Conservation (phyloP, 495 filamentous ascomycete species). For the Corynascus novoguineensis region DNA sequence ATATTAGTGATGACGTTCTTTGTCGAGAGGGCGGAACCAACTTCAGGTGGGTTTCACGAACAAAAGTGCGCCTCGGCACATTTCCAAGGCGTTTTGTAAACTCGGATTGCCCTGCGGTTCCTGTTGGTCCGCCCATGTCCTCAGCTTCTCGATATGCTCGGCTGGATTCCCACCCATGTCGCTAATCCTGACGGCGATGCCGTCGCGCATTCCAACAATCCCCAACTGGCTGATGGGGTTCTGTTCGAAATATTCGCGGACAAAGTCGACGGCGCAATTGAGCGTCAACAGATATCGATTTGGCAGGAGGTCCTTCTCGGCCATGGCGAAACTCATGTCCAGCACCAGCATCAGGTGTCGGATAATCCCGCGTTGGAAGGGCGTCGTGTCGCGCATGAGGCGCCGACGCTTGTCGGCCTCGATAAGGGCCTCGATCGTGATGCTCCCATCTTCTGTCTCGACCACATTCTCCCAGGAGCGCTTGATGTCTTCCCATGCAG, state of each 20-base stretch:
- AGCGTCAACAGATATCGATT: slow-evolving; percentile 77
- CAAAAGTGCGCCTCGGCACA: slow-evolving; percentile 85
- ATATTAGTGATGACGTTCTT: not conserved
- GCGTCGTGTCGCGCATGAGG: slow-evolving; percentile 84
- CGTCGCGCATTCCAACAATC: slow-evolving; percentile 86
- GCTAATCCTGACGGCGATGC: slow-evolving; percentile 75
- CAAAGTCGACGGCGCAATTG: slow-evolving; percentile 79
- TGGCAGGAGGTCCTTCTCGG: slow-evolving; percentile 88
- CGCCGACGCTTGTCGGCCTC: slow-evolving; percentile 46
- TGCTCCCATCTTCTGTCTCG: slow-evolving; percentile 39
- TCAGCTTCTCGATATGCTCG: slow-evolving; percentile 71
- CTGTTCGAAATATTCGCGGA: slow-evolving; percentile 94
- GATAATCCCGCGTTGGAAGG: slow-evolving; percentile 92
- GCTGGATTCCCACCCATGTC: slow-evolving; percentile 88
- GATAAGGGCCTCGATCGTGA: slow-evolving; percentile 33
- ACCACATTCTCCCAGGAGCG: slow-evolving; percentile 44
- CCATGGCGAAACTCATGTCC: slow-evolving; percentile 91
- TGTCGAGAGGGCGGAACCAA: no score
- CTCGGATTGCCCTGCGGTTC: slow-evolving; percentile 87
- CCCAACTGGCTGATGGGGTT: slow-evolving; percentile 97
- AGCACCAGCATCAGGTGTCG: slow-evolving; percentile 85
- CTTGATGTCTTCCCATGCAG: slow-evolving; percentile 46
- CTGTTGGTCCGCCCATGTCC: slow-evolving; percentile 61
- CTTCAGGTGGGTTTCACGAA: slow-evolving; percentile 35
- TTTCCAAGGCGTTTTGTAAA: slow-evolving; percentile 91